Evolutionary conservation across 202 grass and related monocot genomes (phyloP).

Genomic region (Digitaria exilis): DNA sequence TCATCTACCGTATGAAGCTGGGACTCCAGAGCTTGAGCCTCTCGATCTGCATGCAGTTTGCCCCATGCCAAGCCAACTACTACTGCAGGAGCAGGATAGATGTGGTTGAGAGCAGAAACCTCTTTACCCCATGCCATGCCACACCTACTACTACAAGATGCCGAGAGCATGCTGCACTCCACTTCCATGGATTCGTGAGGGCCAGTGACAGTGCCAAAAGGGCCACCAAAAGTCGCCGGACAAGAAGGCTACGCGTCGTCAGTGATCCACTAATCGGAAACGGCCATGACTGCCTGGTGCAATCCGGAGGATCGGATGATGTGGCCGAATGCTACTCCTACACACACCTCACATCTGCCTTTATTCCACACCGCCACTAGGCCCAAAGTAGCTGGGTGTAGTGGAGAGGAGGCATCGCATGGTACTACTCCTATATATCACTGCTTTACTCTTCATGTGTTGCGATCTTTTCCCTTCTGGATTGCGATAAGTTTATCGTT

Average conservation of each 20-base stretch:
- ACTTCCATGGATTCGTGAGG: background rate
- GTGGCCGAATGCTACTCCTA: conserved; percentile 15
- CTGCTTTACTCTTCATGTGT: background rate
- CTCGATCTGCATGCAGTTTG: background rate
- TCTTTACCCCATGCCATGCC: background rate
- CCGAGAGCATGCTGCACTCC: background rate
- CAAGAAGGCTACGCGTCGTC: background rate
- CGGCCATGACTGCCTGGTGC: background rate
- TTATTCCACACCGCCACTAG: conserved; percentile 21
- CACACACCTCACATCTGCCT: background rate
- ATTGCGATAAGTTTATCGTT: background rate
- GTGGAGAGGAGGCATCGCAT: background rate
- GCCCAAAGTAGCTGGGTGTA: background rate
- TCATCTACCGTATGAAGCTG: background rate
- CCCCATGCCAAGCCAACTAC: background rate
- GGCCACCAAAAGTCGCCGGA: background rate
- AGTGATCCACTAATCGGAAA: background rate
- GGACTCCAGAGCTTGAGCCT: background rate
- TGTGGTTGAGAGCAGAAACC: background rate
- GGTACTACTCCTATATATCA: background rate
- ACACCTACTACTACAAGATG: conserved; percentile 13
- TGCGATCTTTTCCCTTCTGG: background rate
- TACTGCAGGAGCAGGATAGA: background rate
- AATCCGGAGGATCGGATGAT: background rate
- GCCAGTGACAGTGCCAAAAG: background rate